Evolutionary conservation across 805 yeast genomes (phyloP).

Genomic region (Saturnispora silvae): DNA sequence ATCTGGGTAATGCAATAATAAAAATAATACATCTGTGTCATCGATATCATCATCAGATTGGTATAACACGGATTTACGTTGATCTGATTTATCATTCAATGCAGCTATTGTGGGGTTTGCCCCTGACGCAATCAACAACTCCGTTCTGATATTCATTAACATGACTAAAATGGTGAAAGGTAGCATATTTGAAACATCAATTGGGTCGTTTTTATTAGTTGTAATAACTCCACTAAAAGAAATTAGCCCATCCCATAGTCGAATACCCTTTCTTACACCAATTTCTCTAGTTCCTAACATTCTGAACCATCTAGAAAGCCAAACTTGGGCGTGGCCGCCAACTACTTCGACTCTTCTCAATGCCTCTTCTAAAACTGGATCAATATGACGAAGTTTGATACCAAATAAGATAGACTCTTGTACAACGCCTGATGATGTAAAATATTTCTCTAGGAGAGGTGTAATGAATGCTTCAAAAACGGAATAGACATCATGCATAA

Average conservation of each 20-base stretch:
- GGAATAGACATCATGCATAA: constrained; percentile 24
- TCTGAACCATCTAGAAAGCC: constrained; percentile 45
- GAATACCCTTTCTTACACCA: constrained; percentile 27
- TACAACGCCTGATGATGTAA: constrained; percentile 31
- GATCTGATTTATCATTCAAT: not conserved
- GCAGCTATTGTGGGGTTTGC: constrained; percentile 2
- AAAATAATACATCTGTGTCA: constrained; percentile 39
- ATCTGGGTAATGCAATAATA: constrained; percentile 40
- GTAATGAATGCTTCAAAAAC: constrained; percentile 31
- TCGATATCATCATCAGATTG: constrained; percentile 21
- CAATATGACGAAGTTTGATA: constrained; percentile 37
- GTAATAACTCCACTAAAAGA: constrained; percentile 12
- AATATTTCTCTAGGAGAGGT: constrained; percentile 28
- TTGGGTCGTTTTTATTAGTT: not conserved
- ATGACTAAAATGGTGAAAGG: constrained; percentile 33
- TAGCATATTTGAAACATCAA: constrained; percentile 21
- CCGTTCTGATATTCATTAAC: constrained; percentile 19
- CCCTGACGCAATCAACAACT: constrained; percentile 8
- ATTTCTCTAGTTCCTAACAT: constrained; percentile 38
- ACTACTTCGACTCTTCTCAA: constrained; percentile 9
- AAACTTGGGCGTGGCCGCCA: constrained; percentile 31
- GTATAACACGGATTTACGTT: not conserved
- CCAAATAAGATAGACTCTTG: constrained; percentile 40
- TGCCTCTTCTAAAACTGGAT: constrained; percentile 18
- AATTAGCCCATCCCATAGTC: constrained; percentile 42